Base-by-base conservation (phyloP, 2,329 filamentous ascomycete genomes). In the Alternaria sp. region DNA sequence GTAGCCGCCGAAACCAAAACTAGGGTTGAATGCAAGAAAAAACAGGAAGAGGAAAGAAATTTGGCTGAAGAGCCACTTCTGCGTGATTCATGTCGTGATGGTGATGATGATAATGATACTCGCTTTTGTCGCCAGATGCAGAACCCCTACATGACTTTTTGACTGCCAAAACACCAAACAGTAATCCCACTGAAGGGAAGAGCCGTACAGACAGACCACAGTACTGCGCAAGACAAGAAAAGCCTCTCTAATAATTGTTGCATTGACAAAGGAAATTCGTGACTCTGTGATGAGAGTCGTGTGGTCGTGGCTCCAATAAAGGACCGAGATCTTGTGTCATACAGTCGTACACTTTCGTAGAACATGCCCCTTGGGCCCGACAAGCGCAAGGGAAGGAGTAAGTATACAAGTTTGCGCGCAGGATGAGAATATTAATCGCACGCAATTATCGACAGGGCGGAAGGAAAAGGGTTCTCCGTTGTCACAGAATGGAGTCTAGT, bases 331-430 rank as follows among this genome's bases (percentile, higher is more conserved):
- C 62, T 60, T 44, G 36, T 54, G 73, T 77, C 74, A 73, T 77
- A 75, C 72, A 75, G 69, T 76, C 73, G 72, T 76, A 74, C 44
- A 48, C 73, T 66, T 58, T 77, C 75, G 69, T 77, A 63, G 51
- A 63, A 72, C 44, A 50, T n/a, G 14, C 67, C 62, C 59, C 55
- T 40, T 54, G 46, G 13, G 29, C 49, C 17, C 23, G 31, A 52
- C 8, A 56, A 51, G 62, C 56, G 55, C 29, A 54, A 58, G 42
- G 61, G 67, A 69, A 62, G 64, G 54, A 63, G 49, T 68, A 73
- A 71, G 68, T 64, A 68, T 75, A 77, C 72, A 73, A 66, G 67
- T 48, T 58, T 52, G 55, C 42, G 67, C 61, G 53, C 70, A 69
- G 60, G 60, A 58, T 63, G 62, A 45, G 17, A 39, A 54, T 54